Base-by-base conservation (phyloP, 768 basidiomycete species). In the Suillus subluteus region DNA sequence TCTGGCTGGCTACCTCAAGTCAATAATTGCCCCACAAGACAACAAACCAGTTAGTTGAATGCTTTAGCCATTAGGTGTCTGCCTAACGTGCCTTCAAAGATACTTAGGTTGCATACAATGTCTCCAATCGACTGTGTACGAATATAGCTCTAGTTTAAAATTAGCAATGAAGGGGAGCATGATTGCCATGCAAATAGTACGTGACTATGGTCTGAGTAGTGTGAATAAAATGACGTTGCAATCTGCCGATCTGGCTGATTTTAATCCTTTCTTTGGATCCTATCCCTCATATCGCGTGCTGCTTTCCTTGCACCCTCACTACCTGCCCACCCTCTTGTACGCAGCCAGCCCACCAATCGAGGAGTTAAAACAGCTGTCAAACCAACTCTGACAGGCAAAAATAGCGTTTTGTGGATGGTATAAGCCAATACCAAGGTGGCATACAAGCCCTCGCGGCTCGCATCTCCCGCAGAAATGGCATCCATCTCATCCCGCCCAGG, bases 381-480 rank as follows among this genome's bases (percentile, higher is more conserved):
- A 0, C 95, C 98, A 0, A 98, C 87, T 48, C 98, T 83, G 30
- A 99, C 78, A 11, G 98, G 98, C 26, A 99, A 75, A 74, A 98
- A 92, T 1, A 95, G 73, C 0, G 94, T 97, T 81, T 99, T 99
- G 86, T 99, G 98, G 62, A 99, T 87, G 23, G 92, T 91, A 78
- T 96, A 99, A 4, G 98, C 97, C 71, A 99, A 82, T 0, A 94
- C 87, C 35, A 98, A 79, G 88, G 98, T 96, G 35, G 97, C 95
- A 78, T 94, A 96, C 21, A 98, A 80, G 18, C 93, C 89, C 75
- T 93, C 91, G 9, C 88, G 84, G 2, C 89, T 86, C 2, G 77
- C 76, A 54, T 67, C 66, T 62, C 70, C 66, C 43, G 77, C 68
- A 3, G 75, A 75, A 15, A 79, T 72, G 64, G 71, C 75, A 26